Evolutionary conservation across 2,329 filamentous ascomycete genomes (phyloP), one percentile per base, ranked within the genome.

Genomic region (Fusarium setosum): DNA sequence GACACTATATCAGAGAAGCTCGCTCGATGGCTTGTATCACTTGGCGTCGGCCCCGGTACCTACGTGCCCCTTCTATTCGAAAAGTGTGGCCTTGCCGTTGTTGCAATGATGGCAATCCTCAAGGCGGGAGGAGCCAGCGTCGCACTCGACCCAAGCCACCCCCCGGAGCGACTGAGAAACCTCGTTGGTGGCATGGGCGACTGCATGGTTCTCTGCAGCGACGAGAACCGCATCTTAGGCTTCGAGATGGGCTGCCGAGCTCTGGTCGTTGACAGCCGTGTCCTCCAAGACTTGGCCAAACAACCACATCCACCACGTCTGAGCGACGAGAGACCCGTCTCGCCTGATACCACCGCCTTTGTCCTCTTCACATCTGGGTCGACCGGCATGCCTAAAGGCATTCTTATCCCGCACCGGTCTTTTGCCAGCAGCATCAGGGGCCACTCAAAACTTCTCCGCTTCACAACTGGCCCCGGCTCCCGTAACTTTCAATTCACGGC

Each of bases 361-460:
- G 20, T 59, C 4, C 21, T 67, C 11, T 68, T 64, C 32, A 68
- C 63, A 15, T 67, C 63, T 15, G 65, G 63, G 18, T 61, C 53
- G 29, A 68, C 65, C 6, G 65, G 63, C 10, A 63, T 61, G 35
- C 65, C 65, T 9, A 68, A 68, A 29, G 63, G 59, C 20, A 47
- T 68, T 24, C 52, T 65, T 17, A 58, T 68, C 37, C 45, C 54
- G n/a, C 65, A 68, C 37, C 35, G 18, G 17, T 44, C 60, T 10
- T 37, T 56, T 18, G 23, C 26, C 20, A 26, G 31, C n/a, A 31
- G 42, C 2, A 32, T 41, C 20, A 4, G 21, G 17, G 20, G n/a
- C n/a, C 26, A 41, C 7, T 17, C n/a, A n/a, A 21, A 21, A 15
- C 9, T 6, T 18, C 24, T 17, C n/a, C 23, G 6, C 15, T 17